Evolutionary conservation across 805 yeast genomes (phyloP).

Genomic region (Ogataea ganodermae): DNA sequence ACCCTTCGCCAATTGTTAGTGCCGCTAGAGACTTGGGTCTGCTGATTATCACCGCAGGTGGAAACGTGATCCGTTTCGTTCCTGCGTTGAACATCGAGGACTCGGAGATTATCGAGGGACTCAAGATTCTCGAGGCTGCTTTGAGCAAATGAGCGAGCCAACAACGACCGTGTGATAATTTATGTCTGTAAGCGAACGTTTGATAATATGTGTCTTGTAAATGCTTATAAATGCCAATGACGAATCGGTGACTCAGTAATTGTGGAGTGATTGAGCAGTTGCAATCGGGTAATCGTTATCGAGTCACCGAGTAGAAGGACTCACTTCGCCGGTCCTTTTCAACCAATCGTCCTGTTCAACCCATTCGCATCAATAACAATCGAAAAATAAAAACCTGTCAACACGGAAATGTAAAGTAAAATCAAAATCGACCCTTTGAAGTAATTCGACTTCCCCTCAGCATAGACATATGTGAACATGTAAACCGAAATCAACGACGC

Average conservation of each 20-base stretch:
- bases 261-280: no score
- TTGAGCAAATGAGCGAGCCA: conserved; percentile 42
- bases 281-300: no score
- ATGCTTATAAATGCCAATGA: background rate
- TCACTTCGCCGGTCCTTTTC: no score
- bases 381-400: conserved; percentile 79
- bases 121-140: conserved; percentile 64
- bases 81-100: conserved; percentile 88
- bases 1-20: conserved; percentile 63
- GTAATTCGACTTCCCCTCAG: conserved; percentile 95
- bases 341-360: background rate
- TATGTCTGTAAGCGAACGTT: background rate
- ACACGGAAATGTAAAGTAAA: conserved; percentile 70
- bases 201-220: background rate
- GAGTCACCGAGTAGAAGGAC: no score
- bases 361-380: conserved; percentile 38
- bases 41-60: conserved; percentile 87
- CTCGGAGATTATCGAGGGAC: conserved; percentile 67
- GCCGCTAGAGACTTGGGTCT: conserved; percentile 79
- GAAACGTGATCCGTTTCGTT: conserved; percentile 84
- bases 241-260: background rate
- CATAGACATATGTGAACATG: conserved; percentile 88
- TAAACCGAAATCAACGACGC: conserved; percentile 85
- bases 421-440: conserved; percentile 92
- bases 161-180: background rate